Base-by-base conservation (phyloP, 768 basidiomycete species). In the Zangia roseola region DNA sequence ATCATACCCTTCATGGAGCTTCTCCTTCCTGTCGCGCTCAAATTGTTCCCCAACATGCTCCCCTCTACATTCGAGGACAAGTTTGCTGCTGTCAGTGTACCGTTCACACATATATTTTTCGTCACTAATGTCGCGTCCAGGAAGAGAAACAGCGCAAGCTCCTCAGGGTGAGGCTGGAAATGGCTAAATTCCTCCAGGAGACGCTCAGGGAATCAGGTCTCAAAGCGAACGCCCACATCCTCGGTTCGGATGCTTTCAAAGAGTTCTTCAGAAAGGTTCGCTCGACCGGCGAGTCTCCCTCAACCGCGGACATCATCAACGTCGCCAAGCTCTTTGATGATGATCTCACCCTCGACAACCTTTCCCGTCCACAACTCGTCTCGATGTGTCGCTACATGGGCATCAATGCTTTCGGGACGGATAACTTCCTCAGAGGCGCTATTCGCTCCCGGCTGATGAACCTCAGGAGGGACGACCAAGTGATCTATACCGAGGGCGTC, bases 161-260 rank as follows among this genome's bases (percentile, higher is more conserved):
- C 4, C 84, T 99, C 38, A 86, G 93, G 49, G 92, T 97, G 23
- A 81, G 95, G 49, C 77, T 99, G 30, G 94, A 97, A 67, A 98
- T 97, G 95, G 97, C 97, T 60, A 98, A 99, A 65, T 99, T 98
- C 77, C 77, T 99, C 21, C 95, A 97, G 60, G 97, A 99, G 69
- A 98, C 97, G 0, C 80, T 99, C 38, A 83, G 91, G 33, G 97
- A 97, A 72, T 92, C 89, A 2, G 93, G 92, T 33, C 76, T 97
- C 50, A 94, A 91, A 67, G 91, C 91, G 9, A 91, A 91, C 52
- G 84, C 87, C 17, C 93, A 95, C 64, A 97, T 99, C 49, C 83
- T 97, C 50, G 89, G 92, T 54, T 88, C 82, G 35, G 94, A 97
- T 46, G 91, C 93, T 34, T 99, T 99, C 81, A 97, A 97, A 66